These are phyloP conservation scores for Fulvia fulva DNA, from an alignment of 2,329 filamentous ascomycete species.

Conservation along the genomic window DNA sequence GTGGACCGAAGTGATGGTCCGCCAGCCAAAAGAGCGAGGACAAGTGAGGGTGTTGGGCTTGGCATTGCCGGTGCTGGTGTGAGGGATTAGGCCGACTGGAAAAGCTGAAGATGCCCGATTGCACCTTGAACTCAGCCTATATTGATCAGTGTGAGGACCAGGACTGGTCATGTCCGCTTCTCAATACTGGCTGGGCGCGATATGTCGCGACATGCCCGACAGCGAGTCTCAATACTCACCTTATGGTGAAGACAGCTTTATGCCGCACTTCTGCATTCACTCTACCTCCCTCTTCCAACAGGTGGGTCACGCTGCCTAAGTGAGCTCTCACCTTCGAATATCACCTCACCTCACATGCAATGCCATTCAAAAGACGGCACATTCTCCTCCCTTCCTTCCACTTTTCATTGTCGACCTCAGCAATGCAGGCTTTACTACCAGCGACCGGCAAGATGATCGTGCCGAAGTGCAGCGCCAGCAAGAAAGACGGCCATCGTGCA, in stretches of 20 bases:
- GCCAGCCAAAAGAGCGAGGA: slow-evolving; percentile 50
- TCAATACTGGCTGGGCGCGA: neutral
- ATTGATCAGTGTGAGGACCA: neutral
- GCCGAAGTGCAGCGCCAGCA: neutral
- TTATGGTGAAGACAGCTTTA: neutral
- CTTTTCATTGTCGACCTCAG: neutral
- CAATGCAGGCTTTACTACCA: neutral
- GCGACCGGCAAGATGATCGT: neutral
- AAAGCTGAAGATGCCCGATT: neutral
- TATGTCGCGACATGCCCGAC: neutral
- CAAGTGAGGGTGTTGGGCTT: slow-evolving; percentile 36
- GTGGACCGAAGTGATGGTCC: slow-evolving; percentile 36
- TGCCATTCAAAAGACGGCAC: neutral
- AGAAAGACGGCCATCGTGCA: neutral
- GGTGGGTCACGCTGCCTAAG: neutral
- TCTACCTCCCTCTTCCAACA: too few species aligned
- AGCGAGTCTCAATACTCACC: neutral
- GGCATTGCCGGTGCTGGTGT: slow-evolving; percentile 28
- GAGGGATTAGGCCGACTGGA: slow-evolving; percentile 12
- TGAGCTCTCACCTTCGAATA: neutral
- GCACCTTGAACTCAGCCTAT: neutral
- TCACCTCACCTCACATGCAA: neutral
- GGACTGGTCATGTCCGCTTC: neutral
- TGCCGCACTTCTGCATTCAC: neutral
- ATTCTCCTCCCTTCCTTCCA: neutral